Percentiles rank a stretch among this genome's conserved stretches.
These are phyloP conservation scores for Hortiboletus rubellus DNA, from an alignment of 1,284 basidiomycete species.

Conservation along the genomic window DNA sequence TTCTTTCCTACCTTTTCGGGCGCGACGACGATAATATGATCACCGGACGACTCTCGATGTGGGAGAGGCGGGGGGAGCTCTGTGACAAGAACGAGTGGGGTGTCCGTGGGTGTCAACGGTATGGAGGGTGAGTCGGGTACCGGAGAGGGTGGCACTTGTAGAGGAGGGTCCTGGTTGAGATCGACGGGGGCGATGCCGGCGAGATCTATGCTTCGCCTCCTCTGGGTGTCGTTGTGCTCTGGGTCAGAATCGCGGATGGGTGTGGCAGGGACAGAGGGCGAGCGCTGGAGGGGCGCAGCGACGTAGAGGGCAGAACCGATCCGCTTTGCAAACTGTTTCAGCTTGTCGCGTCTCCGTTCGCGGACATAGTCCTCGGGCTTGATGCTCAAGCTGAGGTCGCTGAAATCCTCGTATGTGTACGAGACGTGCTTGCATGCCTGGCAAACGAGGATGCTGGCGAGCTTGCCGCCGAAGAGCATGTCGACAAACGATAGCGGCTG, in stretches of 20 bases:
- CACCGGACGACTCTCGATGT: slow-evolving; percentile 5
- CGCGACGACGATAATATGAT: slow-evolving; percentile 24
- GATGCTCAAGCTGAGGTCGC: slow-evolving; percentile 87
- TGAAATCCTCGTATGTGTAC: slow-evolving; percentile 84
- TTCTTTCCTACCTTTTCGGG: slow-evolving; percentile 35
- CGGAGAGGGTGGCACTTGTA: slow-evolving; percentile 8
- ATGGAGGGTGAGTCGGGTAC: slow-evolving; percentile 4
- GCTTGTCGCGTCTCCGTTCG: slow-evolving; percentile 66
- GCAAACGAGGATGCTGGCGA: slow-evolving; percentile 90
- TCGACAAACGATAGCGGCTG: slow-evolving; percentile 78
- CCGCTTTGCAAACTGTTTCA: slow-evolving; percentile 70
- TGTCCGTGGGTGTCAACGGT: slow-evolving; percentile 16
- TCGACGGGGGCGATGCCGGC: slow-evolving; percentile 23
- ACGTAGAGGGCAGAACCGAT: slow-evolving; percentile 38
- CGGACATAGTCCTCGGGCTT: slow-evolving; percentile 74
- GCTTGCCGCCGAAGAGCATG: slow-evolving; percentile 84
- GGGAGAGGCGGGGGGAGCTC: slow-evolving; percentile 6
- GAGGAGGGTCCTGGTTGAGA: background rate
- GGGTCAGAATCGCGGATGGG: slow-evolving; percentile 34
- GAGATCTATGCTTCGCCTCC: slow-evolving; percentile 47
- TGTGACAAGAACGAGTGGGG: slow-evolving; percentile 1
- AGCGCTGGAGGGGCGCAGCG: slow-evolving; percentile 38
- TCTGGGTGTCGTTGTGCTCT: slow-evolving; percentile 26
- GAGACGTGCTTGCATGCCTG: slow-evolving; percentile 91
- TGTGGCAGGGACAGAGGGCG: slow-evolving; percentile 55